Conservation (phyloP, 352 stramenopile genomes). For the Pseudoperonospora humuli region DNA sequence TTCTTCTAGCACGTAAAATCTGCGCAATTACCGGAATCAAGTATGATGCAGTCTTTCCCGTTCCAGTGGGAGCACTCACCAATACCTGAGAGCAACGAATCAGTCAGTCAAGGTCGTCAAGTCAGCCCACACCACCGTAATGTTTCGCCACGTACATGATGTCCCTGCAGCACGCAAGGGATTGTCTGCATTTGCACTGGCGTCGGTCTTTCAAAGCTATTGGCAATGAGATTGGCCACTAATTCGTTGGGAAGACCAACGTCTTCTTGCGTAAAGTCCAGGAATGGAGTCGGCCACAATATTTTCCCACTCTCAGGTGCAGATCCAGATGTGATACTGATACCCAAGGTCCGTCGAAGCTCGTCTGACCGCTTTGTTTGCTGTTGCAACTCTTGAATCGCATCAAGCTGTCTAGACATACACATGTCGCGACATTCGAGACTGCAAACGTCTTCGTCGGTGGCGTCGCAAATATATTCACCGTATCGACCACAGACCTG, state of each 20-base stretch:
- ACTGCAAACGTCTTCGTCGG: slow-evolving; percentile 79
- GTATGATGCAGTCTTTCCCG: slow-evolving; percentile 62
- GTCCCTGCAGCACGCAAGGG: slow-evolving; percentile 33
- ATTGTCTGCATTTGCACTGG: slow-evolving; percentile 75
- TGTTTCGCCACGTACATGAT: slow-evolving; percentile 40
- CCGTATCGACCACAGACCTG: slow-evolving; percentile 67
- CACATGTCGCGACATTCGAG: slow-evolving; percentile 61
- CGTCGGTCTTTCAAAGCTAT: slow-evolving; percentile 36
- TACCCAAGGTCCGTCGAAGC: slow-evolving; percentile 29
- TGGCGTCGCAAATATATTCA: slow-evolving; percentile 75
- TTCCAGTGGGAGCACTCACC: slow-evolving; percentile 55
- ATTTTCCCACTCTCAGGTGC: not conserved
- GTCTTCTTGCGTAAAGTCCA: slow-evolving; percentile 19
- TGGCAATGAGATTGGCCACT: slow-evolving; percentile 28
- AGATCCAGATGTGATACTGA: slow-evolving; percentile 10
- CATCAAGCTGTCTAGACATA: slow-evolving; percentile 3
- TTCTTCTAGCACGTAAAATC: slow-evolving; percentile 17
- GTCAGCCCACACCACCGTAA: no score
- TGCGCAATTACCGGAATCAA: slow-evolving; percentile 47
- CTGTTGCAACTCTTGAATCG: not conserved
- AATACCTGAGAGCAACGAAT: slow-evolving; percentile 28
- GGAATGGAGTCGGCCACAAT: slow-evolving; percentile 7
- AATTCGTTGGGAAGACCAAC: slow-evolving; percentile 25
- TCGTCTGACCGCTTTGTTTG: slow-evolving; percentile 3
- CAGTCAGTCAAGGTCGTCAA: not conserved